Evolutionary conservation across 768 basidiomycete genomes (phyloP).

Genomic region (Piloderma croceum): DNA sequence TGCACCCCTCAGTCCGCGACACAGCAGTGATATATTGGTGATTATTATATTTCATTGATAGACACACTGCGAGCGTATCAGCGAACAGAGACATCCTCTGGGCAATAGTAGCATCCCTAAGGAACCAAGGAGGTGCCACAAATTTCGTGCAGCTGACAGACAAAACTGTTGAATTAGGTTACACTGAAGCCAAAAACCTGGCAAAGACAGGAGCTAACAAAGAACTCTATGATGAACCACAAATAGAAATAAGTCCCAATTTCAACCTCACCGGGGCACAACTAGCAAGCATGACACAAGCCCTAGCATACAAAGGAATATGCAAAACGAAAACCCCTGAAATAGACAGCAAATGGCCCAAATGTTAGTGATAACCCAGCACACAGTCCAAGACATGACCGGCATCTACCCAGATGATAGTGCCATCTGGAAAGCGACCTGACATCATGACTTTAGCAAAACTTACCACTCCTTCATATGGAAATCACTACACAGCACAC

Average conservation of each 20-base stretch:
- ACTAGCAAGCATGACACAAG: slow-evolving; percentile 14
- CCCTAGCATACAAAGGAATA: slow-evolving; percentile 12
- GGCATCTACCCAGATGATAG: not conserved
- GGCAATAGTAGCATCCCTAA: slow-evolving; percentile 5
- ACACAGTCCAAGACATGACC: not conserved
- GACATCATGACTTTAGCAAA: not conserved
- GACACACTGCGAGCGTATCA: too few relatives aligned
- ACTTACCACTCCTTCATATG: slow-evolving; percentile 13
- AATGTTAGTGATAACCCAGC: not conserved
- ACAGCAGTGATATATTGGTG: too few relatives aligned
- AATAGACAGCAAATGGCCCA: not conserved
- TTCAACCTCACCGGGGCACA: slow-evolving; percentile 9
- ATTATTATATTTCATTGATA: too few relatives aligned
- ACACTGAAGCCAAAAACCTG: slow-evolving; percentile 18
- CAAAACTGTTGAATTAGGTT: slow-evolving; percentile 13
- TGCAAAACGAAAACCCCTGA: not conserved
- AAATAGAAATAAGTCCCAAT: slow-evolving; percentile 1
- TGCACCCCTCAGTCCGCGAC: too few relatives aligned
- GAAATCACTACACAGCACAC: slow-evolving; percentile 18
- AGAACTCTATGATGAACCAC: not conserved
- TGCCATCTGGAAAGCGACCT: not conserved
- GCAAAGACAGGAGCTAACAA: slow-evolving; percentile 14
- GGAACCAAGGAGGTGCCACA: slow-evolving; percentile 10
- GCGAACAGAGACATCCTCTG: slow-evolving; percentile 13
- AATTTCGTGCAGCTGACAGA: slow-evolving; percentile 23